These are phyloP conservation scores for Aspergillus brunneoviolaceus DNA, from an alignment of 2,329 filamentous ascomycete species.

Conservation along the genomic window DNA sequence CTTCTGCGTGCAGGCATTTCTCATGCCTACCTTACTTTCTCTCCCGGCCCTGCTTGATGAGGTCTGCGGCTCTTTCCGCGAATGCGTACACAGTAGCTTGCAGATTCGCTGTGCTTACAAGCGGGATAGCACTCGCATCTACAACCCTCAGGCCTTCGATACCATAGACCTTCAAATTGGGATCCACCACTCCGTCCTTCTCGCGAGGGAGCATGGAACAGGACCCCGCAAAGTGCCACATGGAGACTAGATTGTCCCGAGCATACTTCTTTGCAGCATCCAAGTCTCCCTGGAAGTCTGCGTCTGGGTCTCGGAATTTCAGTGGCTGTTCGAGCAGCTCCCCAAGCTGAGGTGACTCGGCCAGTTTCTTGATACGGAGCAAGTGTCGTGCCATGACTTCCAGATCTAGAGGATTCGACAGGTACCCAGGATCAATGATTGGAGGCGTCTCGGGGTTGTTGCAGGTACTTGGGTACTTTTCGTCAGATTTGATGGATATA, in stretches of 20 bases:
- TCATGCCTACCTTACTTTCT: constrained; percentile 1
- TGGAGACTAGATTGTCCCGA: constrained; percentile 8
- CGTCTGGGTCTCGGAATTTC: constrained; percentile 8
- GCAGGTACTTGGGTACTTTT: constrained; percentile 1
- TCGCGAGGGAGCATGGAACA: constrained; percentile 12
- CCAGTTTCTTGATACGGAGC: constrained; percentile 5
- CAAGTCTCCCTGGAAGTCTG: constrained; percentile 9
- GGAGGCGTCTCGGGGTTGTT: constrained; percentile 4
- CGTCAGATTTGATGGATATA: constrained; percentile 8
- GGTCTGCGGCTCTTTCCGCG: constrained; percentile 7
- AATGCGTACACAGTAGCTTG: constrained; percentile 11
- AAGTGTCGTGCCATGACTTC: constrained; percentile 8
- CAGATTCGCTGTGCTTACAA: constrained; percentile 10
- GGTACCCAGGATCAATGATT: constrained; percentile 8
- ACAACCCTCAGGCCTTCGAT: constrained; percentile 9
- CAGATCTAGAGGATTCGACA: constrained; percentile 9
- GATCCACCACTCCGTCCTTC: constrained; percentile 10
- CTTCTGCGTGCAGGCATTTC: neutral
- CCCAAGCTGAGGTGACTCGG: constrained; percentile 8
- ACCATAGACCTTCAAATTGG: constrained; percentile 5
- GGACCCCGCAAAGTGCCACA: constrained; percentile 11
- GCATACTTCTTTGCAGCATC: constrained; percentile 9
- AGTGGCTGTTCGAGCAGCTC: constrained; percentile 19
- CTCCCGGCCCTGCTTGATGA: constrained; percentile 7
- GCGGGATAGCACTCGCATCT: constrained; percentile 11